Evolutionary conservation across 1,139 yeast species (phyloP), one percentile per base, ranked within the genome.

Genomic region (Debaryomyces sp.): DNA sequence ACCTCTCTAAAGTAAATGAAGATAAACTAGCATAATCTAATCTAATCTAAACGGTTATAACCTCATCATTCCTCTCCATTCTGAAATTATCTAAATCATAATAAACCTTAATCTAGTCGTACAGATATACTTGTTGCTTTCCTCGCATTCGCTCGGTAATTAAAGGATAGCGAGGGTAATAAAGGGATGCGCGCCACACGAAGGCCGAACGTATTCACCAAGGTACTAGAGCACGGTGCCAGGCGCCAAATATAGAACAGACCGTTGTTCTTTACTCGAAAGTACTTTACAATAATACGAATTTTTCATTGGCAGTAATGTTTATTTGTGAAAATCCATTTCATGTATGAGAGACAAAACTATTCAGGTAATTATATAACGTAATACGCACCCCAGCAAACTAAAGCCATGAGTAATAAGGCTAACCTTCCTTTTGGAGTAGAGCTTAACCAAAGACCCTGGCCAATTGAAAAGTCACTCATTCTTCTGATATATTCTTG

Each of bases 351-450:
- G 2, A 9, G 15, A 32, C n/a, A n/a, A 30, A 8, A 21, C 10
- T 23, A 24, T 9, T n/a, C 21, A 18, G 21, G 2, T 24, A 42
- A 4, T 22, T 34, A 35, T 22, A 24, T 12, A 22, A 41, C 4
- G 36, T 30, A 30, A 30, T 41, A 41, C 10, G 18, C 26, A 15
- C 30, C 44, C 51, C 56, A 55, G 39, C 43, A 41, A 6, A 48
- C 23, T 30, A 55, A 37, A 7, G 51, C 38, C 5, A 52, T 3
- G 0, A 47, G 33, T 10, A 63, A 51, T 17, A 65, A 21, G 2
- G 52, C 13, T 29, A 73, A 23, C 39, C 84, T 63, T 2, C 85
- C 85, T 6, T 51, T 58, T 0, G 65, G 53, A 0, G 82, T 77
- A 2, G 73, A 67, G 1, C 64, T 54, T 6, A 75, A 53, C 71